These are phyloP conservation scores for Melanomma pulvis-pyrius DNA, from an alignment of 495 filamentous ascomycete species.

Conservation along the genomic window DNA sequence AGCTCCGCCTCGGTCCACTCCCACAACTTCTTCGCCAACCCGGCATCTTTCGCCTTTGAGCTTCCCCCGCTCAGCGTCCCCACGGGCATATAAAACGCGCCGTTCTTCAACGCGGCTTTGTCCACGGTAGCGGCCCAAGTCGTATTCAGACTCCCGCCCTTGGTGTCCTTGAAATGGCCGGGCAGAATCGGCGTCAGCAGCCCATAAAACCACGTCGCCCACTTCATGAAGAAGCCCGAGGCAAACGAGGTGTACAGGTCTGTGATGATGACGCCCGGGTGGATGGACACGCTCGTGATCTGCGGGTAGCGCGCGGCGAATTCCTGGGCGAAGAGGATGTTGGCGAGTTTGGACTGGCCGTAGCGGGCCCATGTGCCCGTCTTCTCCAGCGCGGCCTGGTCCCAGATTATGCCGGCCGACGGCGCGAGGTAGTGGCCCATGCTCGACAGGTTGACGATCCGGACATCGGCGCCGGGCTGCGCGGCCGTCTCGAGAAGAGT, in stretches of 20 bases:
- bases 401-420: conserved; percentile 18
- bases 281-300: conserved; percentile 49
- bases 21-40: conserved; percentile 62
- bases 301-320: conserved; percentile 42
- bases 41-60: conserved; percentile 53
- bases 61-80: conserved; percentile 59
- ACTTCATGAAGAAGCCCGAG: conserved; percentile 55
- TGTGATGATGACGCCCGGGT: conserved; percentile 51
- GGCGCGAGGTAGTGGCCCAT: conserved; percentile 32
- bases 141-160: conserved; percentile 57
- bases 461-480: conserved; percentile 36
- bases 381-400: conserved; percentile 24
- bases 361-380: conserved; percentile 53
- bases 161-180: conserved; percentile 50
- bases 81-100: conserved; percentile 64
- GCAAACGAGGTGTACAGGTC: conserved; percentile 53
- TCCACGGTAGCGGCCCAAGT: conserved; percentile 60
- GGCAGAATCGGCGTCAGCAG: conserved; percentile 62
- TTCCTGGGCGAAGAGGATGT: conserved; percentile 36
- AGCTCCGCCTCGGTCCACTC: conserved; percentile 56
- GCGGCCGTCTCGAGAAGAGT: conserved; percentile 28
- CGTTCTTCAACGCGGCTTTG: conserved; percentile 50
- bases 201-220: conserved; percentile 51
- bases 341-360: conserved; percentile 37
- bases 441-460: conserved; percentile 36